Conservation (phyloP, 768 basidiomycete genomes). For the Hericium erinaceus region DNA sequence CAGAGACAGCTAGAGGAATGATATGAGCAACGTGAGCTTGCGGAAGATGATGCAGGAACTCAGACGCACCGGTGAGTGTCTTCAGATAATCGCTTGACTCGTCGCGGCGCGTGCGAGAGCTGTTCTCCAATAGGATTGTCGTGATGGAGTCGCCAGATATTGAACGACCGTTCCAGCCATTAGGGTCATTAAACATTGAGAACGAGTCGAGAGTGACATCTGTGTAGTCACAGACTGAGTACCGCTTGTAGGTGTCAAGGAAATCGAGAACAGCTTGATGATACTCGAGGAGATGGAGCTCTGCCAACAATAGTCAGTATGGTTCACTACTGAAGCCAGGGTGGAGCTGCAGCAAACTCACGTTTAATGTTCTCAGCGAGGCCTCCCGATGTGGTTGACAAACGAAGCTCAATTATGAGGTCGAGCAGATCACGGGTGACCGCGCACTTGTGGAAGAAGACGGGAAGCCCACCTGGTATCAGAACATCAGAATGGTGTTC, state of each 20-base stretch:
- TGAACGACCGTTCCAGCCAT: too few relatives aligned
- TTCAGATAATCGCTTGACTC: slow-evolving; percentile 14
- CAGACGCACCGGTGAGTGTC: slow-evolving; percentile 13
- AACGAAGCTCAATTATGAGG: slow-evolving; percentile 18
- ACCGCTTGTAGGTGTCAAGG: slow-evolving; percentile 5
- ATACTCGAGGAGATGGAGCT: slow-evolving; percentile 19
- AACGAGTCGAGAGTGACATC: slow-evolving; percentile 2
- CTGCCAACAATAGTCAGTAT: slow-evolving; percentile 1
- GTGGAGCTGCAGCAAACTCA: background rate
- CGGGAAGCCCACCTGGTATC: slow-evolving; percentile 12
- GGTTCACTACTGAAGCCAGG: too few relatives aligned
- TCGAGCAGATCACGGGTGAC: slow-evolving; percentile 18
- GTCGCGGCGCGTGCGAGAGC: slow-evolving; percentile 3
- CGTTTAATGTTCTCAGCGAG: slow-evolving; percentile 18
- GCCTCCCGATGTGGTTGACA: slow-evolving; percentile 11
- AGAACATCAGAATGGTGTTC: background rate
- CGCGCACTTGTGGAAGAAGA: slow-evolving; percentile 15
- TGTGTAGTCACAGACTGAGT: background rate
- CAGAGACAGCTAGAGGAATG: slow-evolving; percentile 6
- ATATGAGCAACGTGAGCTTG: too few relatives aligned
- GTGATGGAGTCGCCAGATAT: slow-evolving; percentile 17
- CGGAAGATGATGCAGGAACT: too few relatives aligned
- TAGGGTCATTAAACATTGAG: background rate
- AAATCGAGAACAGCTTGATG: slow-evolving; percentile 12
- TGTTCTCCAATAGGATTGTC: slow-evolving; percentile 14